Evolutionary conservation across 306 rosid genomes (phyloP), one percentile per base, ranked within the genome.

Genomic region (Cicer chorassanicum): DNA sequence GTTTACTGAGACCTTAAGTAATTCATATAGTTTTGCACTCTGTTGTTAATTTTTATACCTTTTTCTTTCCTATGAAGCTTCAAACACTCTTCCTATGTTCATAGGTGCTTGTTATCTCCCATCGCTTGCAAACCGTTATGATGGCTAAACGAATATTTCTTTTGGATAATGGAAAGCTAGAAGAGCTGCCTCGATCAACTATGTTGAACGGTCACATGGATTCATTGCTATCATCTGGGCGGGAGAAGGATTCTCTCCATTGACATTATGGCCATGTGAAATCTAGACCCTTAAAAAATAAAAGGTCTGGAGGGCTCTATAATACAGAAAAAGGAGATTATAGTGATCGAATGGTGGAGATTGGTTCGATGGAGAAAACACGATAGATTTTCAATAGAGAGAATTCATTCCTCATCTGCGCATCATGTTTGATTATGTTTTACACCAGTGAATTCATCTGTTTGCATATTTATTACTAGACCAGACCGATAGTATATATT

Each of bases 41-140:
- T 50, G 5, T 72, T 67, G 67, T 44, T 74, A 51, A 44, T 64
- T 43, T 66, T 6, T 50, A 40, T 38, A 34, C 4, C 62, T 9
- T 40, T 73, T 66, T 50, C 18, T 41, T 59, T 9, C 21, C 56
- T 8, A 43, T 67, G 65, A 50, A 60, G 24, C 16, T 68, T 77
- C 9, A 53, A 50, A 41, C 74, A 36, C 42, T 70, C 75, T 54
- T 75, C 43, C 18, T 15, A n/a, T 71, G 65, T 83, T 65, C 21
- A 72, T 64, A 91, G 98, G 97, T 93, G 50, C 87, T 93, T 85
- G 91, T 93, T 65, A 91, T 93, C 71, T 88, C 97, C 6, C 98
- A 93, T 87, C 97, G 96, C 44, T 69, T 89, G 84, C 93, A 93
- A 77, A 93, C 98, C 0, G 81, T 89, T 83, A 14, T 77, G 85